Base-by-base conservation (phyloP, 345 rosid genomes). In the Eucalyptus leucophloia region DNA sequence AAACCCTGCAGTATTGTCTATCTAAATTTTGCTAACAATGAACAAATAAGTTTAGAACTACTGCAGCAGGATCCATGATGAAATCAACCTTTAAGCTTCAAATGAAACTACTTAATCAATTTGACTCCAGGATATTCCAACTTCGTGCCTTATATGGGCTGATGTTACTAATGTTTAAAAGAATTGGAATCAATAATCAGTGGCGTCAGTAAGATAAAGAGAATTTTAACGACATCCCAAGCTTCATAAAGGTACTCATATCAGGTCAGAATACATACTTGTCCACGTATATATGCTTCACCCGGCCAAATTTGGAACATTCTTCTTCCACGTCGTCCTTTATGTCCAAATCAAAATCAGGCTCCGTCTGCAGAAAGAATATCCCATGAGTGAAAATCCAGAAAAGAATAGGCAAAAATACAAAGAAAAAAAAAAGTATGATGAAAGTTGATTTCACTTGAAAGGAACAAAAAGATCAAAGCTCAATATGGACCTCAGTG, bases 261-360 rank as follows among this genome's bases (percentile, higher is more conserved):
- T 17, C 14, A 32, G 83, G 54, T 86, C 8, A 56, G 9, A 11
- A 37, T 34, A 90, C 99, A 93, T 93, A 97, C 99, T 94, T 96
- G 92, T 97, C 99, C 60, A 96, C 99, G 62, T 90, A 91, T n/a
- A 95, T 96, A 93, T 97, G 98, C 32, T 89, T 93, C 92, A 97
- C 99, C 86, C 60, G 89, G 67, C 99, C 99, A 91, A 95, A 95
- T 91, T 96, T 97, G 56, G 96, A 94, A 90, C 99, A 97, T 92
- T 97, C 99, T 60, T 91, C 94, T 91, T 88, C 94, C 65, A 97
- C 99, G 85, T 97, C 99, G 21, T 95, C 98, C 93, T 92, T 93
- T 69, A 97, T 97, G 67, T 96, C 99, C 87, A 90, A 54, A 91
- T 95, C 98, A 91, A 96, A 97, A 88, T 96, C 95, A 4, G 96